phyloP scores from a whole-genome alignment of 192 early-diverging fungal genomes.

The Allomyces macrogynus region DNA sequence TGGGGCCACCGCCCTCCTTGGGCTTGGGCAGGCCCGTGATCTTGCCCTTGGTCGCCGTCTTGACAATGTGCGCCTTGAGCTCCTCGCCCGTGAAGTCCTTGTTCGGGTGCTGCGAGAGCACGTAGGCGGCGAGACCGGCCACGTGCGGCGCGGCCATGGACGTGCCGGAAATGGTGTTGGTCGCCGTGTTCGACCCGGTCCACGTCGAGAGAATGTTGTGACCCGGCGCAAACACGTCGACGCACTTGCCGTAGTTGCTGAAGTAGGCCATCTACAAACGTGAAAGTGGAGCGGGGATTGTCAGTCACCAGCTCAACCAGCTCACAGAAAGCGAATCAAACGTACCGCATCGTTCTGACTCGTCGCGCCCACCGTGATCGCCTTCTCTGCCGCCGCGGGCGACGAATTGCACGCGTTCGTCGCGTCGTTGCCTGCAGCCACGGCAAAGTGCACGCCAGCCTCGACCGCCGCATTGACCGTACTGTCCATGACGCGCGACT shows the following conservation, averaged over 20 bases:
- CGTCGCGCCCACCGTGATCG: conserved; percentile 23
- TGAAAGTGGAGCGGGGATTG: too few species aligned
- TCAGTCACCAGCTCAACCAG: too few species aligned
- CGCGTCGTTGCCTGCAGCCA: conserved; percentile 36
- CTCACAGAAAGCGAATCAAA: too few species aligned
- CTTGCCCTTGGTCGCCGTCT: neutral
- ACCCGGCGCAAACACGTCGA: conserved; percentile 41
- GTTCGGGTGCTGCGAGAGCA: conserved; percentile 6
- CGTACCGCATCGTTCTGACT: conserved; percentile 10
- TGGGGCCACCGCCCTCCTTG: too few species aligned
- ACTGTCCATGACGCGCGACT: conserved; percentile 19
- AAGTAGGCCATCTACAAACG: conserved; percentile 14
- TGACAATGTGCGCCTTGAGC: neutral
- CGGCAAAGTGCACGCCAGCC: conserved; percentile 22
- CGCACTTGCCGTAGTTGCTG: conserved; percentile 30
- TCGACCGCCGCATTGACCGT: conserved; percentile 12
- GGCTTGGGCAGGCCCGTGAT: neutral
- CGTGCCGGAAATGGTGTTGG: conserved; percentile 30
- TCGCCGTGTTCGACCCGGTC: conserved; percentile 5
- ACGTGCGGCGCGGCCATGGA: conserved; percentile 35
- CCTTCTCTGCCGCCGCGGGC: conserved; percentile 20
- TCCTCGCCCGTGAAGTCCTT: neutral
- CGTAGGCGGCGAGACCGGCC: conserved; percentile 25
- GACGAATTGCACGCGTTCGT: conserved; percentile 32
- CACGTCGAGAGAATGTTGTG: conserved; percentile 20